A percentile compares a stretch with the other conserved stretches of the same genome.
These are phyloP conservation scores for Eucalyptus sp. DNA, from an alignment of 345 rosid species.

Conservation along the genomic window DNA sequence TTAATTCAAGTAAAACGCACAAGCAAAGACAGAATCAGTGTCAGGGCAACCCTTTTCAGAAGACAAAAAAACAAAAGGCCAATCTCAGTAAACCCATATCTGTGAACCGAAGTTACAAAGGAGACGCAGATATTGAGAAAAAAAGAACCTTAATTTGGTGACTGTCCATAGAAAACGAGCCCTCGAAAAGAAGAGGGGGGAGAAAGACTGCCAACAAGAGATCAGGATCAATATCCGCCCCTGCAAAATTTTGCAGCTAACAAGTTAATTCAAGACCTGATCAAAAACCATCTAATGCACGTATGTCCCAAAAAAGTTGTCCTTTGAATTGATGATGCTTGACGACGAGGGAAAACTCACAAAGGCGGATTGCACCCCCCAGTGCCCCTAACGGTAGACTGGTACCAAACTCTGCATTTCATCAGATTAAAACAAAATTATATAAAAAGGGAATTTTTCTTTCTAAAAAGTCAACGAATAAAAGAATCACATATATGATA, in stretches of 20 bases:
- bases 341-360: slow-evolving; percentile 28
- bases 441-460: not conserved
- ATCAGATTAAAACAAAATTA: not conserved
- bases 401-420: slow-evolving; percentile 63
- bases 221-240: slow-evolving; percentile 68
- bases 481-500: not conserved
- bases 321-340: not conserved
- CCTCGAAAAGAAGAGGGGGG: slow-evolving; percentile 87
- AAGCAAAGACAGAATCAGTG: not conserved
- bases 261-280: not conserved
- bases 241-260: slow-evolving; percentile 16
- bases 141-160: slow-evolving; percentile 78
- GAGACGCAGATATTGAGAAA: not conserved
- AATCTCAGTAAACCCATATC: not conserved
- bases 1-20: not conserved
- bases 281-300: not conserved
- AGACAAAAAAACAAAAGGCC: not conserved
- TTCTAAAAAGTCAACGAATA: not conserved
- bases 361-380: slow-evolving; percentile 75
- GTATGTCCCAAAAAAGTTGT: not conserved
- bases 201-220: slow-evolving; percentile 80
- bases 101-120: not conserved
- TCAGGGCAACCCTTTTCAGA: not conserved
- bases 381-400: slow-evolving; percentile 52
- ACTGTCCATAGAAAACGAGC: slow-evolving; percentile 77